Evolutionary conservation across 2,329 filamentous ascomycete species (phyloP).

Genomic region (Rhinocladiella similis): DNA sequence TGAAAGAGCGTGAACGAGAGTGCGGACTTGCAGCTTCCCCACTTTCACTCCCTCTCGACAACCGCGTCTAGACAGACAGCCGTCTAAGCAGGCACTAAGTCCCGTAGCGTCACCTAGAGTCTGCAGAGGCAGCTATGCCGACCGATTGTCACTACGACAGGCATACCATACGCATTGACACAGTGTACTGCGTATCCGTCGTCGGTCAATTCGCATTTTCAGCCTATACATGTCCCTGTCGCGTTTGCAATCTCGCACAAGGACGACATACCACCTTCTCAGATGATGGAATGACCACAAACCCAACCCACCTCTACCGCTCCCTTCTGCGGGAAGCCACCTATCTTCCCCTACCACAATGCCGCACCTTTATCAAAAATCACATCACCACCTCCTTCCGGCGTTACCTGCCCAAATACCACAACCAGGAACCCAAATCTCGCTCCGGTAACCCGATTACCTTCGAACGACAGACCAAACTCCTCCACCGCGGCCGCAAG

Average conservation of each 20-base stretch:
- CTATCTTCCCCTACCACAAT: conserved; percentile 60
- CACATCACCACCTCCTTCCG: conserved; percentile 53
- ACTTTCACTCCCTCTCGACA: no score
- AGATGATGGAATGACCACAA: conserved; percentile 21
- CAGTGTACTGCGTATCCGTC: no score
- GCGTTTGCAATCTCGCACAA: no score
- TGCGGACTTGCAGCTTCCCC: no score
- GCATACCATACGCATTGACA: no score
- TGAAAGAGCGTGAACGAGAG: background rate
- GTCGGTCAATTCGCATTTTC: background rate
- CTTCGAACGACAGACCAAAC: conserved; percentile 19
- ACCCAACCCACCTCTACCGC: conserved; percentile 51
- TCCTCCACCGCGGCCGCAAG: conserved; percentile 33
- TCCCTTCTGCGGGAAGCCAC: conserved; percentile 59
- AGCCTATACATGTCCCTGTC: no score
- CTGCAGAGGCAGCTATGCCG: no score
- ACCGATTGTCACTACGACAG: no score
- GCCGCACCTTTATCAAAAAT: conserved; percentile 50
- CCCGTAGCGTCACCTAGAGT: no score
- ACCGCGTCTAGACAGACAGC: no score
- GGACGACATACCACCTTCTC: no score
- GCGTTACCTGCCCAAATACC: conserved; percentile 31
- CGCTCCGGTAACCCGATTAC: conserved; percentile 26
- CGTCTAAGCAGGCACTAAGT: no score
- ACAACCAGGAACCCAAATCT: conserved; percentile 18